A percentile compares a stretch with the other conserved stretches of the same genome.
phyloP scores from a whole-genome alignment of 2,329 filamentous ascomycete genomes.

The Penicillium glabrum region DNA sequence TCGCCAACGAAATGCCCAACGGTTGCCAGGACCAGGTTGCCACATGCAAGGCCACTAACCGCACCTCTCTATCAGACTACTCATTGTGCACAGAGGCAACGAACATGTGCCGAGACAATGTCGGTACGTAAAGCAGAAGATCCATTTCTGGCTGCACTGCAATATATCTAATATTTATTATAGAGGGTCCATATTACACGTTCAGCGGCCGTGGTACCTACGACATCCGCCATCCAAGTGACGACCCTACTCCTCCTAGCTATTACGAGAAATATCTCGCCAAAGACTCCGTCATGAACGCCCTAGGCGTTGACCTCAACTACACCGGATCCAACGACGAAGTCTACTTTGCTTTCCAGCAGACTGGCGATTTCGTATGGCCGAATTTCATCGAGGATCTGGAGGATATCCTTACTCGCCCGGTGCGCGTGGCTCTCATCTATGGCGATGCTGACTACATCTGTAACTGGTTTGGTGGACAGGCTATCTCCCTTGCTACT shows the following conservation, averaged over 20 bases:
- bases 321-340: conserved; percentile 50
- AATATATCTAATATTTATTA: neutral
- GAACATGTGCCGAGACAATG: conserved; percentile 56
- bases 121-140: conserved; percentile 37
- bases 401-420: conserved; percentile 59
- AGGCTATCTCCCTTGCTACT: conserved; percentile 67
- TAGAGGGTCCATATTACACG: conserved; percentile 56
- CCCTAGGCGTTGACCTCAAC: conserved; percentile 64
- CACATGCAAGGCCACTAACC: conserved; percentile 64
- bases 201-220: conserved; percentile 58
- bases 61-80: conserved; percentile 52
- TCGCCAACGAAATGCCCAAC: conserved; percentile 61
- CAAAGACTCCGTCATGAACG: conserved; percentile 55
- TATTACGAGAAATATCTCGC: conserved; percentile 67
- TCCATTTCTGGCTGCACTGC: neutral
- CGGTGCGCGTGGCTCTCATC: conserved; percentile 69
- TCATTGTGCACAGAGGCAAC: conserved; percentile 56
- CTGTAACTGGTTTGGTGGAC: conserved; percentile 67
- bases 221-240: conserved; percentile 58
- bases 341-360: conserved; percentile 51
- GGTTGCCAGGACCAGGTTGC: conserved; percentile 64
- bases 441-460: conserved; percentile 64
- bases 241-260: conserved; percentile 63
- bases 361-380: conserved; percentile 62
- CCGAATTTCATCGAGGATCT: conserved; percentile 61